phyloP scores from a whole-genome alignment of 805 yeast genomes.

The Saturnispora silvae region DNA sequence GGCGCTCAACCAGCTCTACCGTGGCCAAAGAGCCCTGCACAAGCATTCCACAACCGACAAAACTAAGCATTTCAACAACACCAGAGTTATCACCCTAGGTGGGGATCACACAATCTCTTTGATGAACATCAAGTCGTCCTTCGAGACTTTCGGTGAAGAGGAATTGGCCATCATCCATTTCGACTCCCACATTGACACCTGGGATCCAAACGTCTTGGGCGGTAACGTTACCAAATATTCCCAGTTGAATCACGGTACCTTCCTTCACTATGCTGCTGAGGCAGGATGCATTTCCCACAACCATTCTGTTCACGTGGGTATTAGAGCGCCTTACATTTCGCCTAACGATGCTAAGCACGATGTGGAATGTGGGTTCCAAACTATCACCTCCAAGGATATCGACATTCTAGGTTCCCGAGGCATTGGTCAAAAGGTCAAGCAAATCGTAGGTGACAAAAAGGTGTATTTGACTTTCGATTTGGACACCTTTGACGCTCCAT shows the following conservation, averaged over 20 bases:
- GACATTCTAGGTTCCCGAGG: conserved; percentile 30
- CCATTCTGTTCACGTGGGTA: conserved; percentile 50
- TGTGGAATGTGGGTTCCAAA: conserved; percentile 36
- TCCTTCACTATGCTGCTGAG: conserved; percentile 60
- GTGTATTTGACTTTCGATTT: conserved; percentile 40
- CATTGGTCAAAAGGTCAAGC: conserved; percentile 28
- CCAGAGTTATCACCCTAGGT: conserved; percentile 41
- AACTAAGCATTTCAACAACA: conserved; percentile 15
- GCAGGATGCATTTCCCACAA: conserved; percentile 43
- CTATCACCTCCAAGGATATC: conserved; percentile 37
- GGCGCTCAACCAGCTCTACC: conserved; percentile 45
- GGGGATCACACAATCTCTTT: conserved; percentile 53
- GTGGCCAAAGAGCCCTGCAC: conserved; percentile 41
- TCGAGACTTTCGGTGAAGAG: conserved; percentile 32
- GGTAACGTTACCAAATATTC: conserved; percentile 53
- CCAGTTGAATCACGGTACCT: conserved; percentile 53
- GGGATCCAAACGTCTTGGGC: conserved; percentile 55
- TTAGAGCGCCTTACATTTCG: conserved; percentile 48
- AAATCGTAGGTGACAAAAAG: conserved; percentile 29
- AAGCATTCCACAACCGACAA: conserved; percentile 22
- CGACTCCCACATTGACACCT: conserved; percentile 62
- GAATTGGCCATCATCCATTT: conserved; percentile 45
- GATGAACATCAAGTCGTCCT: conserved; percentile 40
- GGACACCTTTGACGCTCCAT: conserved; percentile 63
- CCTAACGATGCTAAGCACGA: conserved; percentile 33